Evolutionary conservation across 202 grass and related monocot genomes (phyloP), one percentile per base, ranked within the genome.

Genomic region (Bolboschoenoplectus hybrid): DNA sequence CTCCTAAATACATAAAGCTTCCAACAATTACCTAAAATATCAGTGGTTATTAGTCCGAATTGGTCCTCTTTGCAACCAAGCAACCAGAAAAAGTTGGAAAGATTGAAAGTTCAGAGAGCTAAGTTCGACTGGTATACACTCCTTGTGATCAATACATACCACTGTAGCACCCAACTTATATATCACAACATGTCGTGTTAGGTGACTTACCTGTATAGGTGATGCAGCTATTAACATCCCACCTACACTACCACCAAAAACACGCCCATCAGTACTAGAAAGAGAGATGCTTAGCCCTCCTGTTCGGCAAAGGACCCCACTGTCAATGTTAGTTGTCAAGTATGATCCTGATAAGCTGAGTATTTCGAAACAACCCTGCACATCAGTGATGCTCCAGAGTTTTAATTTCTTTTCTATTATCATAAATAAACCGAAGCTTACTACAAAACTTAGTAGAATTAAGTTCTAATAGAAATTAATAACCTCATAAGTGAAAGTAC

Each of bases 401-500:
- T 26, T 26, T 46, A 20, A 80, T 32, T 32, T 32, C 45, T 57
- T 78, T 14, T 36, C 40, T 45, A 19, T 12, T 82, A 72, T 26
- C 35, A 67, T 67, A 67, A 67, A 43, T 69, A 69, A 43, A 69
- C 4, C 8, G 36, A 12, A 11, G 63, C 0, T 63, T 65, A 26
- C 26, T 26, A 26, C 26, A 26, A 26, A 26, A 26, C 26, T 8
- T 13, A 82, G 45, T 62, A 62, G 67, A 73, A 6, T 44, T 2
- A 44, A 44, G 39, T 38, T 58, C 47, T 46, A 53, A 47, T 38
- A 45, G 8, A 87, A 41, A 56, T 49, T 62, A 40, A 67, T 6
- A 35, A 97, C 94, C 91, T 93, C 88, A 52, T 92, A 97, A 56
- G 91, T 93, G 68, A 93, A 83, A 7, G 74, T 86, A 75, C 90